These are phyloP conservation scores for Fusarium pseudoanthophilum DNA, from an alignment of 2,329 filamentous ascomycete genomes.

Conservation along the genomic window DNA sequence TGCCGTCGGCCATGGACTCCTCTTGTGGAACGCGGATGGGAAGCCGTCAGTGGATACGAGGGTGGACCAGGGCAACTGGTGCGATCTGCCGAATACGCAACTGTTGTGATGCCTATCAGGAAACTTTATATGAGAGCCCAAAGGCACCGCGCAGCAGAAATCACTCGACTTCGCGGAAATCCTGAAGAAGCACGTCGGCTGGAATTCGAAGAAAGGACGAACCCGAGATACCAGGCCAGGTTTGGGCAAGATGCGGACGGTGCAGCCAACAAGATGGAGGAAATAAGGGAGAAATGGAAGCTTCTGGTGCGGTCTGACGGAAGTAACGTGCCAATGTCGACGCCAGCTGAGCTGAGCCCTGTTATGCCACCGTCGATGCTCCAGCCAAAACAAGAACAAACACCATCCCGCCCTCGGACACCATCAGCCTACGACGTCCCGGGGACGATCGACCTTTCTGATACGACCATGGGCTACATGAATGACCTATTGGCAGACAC, in stretches of 20 bases:
- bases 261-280: constrained; percentile 59
- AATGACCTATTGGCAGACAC: constrained; percentile 35
- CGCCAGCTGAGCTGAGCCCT: constrained; percentile 18
- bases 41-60: constrained; percentile 55
- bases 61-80: constrained; percentile 55
- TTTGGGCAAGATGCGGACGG: constrained; percentile 61
- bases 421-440: constrained; percentile 27
- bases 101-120: constrained; percentile 64
- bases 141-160: constrained; percentile 62
- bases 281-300: constrained; percentile 62
- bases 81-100: constrained; percentile 57
- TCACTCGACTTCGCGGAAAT: constrained; percentile 59
- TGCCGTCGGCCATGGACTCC: constrained; percentile 61
- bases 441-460: constrained; percentile 42
- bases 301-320: constrained; percentile 55
- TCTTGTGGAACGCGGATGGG: constrained; percentile 62
- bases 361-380: constrained; percentile 27
- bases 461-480: constrained; percentile 46
- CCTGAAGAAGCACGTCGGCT: constrained; percentile 61
- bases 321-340: constrained; percentile 29
- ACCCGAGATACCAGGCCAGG: constrained; percentile 53
- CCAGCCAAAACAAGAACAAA: constrained; percentile 21
- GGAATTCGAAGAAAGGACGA: constrained; percentile 60
- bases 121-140: constrained; percentile 65
- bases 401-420: constrained; percentile 33